These are phyloP conservation scores for Lactarius hengduanensis DNA, from an alignment of 768 basidiomycete genomes.

Conservation along the genomic window DNA sequence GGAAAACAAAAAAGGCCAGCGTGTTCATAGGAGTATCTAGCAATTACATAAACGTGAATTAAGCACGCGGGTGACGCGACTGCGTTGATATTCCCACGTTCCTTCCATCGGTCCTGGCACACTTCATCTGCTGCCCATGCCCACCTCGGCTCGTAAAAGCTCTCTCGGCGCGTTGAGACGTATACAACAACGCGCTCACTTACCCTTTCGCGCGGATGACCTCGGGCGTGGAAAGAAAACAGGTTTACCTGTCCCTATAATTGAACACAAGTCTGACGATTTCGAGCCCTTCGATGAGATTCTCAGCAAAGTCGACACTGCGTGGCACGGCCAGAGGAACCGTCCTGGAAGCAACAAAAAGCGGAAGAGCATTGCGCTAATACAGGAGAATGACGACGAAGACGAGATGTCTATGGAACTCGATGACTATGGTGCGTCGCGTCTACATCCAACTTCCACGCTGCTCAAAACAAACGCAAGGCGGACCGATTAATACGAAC, in stretches of 20 bases:
- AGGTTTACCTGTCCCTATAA: constrained; percentile 63
- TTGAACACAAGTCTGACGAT: constrained; percentile 74
- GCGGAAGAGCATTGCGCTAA: constrained; percentile 37
- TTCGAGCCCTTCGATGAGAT: constrained; percentile 81
- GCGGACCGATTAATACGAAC: constrained; percentile 28
- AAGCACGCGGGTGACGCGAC: constrained; percentile 2
- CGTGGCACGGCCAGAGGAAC: constrained; percentile 49
- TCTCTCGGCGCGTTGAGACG: constrained; percentile 48
- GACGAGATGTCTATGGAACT: constrained; percentile 81
- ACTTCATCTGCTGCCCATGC: constrained; percentile 29
- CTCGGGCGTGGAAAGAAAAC: constrained; percentile 79
- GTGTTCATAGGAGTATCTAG: neutral
- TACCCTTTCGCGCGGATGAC: constrained; percentile 78
- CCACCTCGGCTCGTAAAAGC: constrained; percentile 38
- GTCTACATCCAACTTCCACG: constrained; percentile 16
- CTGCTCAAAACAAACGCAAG: neutral
- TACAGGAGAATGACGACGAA: constrained; percentile 38
- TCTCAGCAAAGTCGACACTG: constrained; percentile 67
- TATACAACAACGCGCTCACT: constrained; percentile 61
- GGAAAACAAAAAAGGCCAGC: constrained; percentile 2
- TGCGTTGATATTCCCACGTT: constrained; percentile 28
- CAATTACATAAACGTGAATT: neutral
- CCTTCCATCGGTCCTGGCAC: neutral
- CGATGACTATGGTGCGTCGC: constrained; percentile 55
- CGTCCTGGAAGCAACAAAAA: constrained; percentile 39